These are phyloP conservation scores for Setaria italica DNA, from an alignment of 202 grass and related monocot genomes.

Conservation along the genomic window DNA sequence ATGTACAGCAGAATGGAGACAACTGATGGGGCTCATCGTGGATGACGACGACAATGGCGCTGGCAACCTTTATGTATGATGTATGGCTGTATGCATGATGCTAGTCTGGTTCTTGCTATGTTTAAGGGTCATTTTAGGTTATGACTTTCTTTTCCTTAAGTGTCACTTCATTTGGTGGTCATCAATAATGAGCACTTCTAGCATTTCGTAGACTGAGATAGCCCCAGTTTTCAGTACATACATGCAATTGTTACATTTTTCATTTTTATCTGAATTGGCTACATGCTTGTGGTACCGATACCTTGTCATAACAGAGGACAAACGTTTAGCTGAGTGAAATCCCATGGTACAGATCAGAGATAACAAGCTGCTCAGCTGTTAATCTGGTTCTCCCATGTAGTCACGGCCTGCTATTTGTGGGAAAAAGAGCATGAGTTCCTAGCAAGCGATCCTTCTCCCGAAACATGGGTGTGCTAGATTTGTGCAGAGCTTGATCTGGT, in stretches of 20 bases:
- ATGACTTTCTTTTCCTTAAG: constrained; percentile 39
- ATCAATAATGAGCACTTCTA: constrained; percentile 61
- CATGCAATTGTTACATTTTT: not conserved
- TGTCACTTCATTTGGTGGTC: constrained; percentile 52
- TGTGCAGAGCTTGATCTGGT: constrained; percentile 1
- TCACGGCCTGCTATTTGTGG: not conserved
- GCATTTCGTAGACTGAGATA: constrained; percentile 41
- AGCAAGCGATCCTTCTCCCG: not conserved
- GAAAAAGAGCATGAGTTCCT: not conserved
- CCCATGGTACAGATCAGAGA: not conserved
- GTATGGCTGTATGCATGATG: constrained; percentile 34
- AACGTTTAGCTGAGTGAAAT: not conserved
- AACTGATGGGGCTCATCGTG: constrained; percentile 39
- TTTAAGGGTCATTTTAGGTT: constrained; percentile 55
- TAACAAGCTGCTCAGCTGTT: not conserved
- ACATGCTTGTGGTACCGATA: constrained; percentile 3
- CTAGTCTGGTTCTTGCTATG: constrained; percentile 33
- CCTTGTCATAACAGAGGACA: not conserved
- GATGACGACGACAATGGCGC: not conserved
- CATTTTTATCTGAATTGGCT: not conserved
- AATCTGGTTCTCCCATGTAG: not conserved
- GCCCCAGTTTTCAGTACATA: constrained; percentile 23
- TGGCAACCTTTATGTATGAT: constrained; percentile 35
- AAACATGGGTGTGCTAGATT: not conserved
- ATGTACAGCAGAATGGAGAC: constrained; percentile 56